Evolutionary conservation across 805 yeast genomes (phyloP), one percentile per base, ranked within the genome.

Genomic region (Cyberlindnera saturnus): DNA sequence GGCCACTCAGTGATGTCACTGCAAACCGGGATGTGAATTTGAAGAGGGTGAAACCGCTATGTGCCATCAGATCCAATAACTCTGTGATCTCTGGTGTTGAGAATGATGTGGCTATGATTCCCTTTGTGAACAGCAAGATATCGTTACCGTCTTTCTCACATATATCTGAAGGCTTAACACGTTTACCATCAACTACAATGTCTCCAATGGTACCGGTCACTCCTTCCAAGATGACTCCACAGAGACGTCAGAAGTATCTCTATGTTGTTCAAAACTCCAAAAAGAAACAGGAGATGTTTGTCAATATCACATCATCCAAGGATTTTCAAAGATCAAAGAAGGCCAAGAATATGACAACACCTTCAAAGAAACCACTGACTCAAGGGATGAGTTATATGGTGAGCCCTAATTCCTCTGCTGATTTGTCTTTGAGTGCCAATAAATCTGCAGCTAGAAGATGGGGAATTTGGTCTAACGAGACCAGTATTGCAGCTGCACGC

Each of bases 381-480:
- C 11, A 23, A 23, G 28, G 28, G 11, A 23, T 23, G 28, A 23
- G 11, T 23, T 23, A 23, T 23, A 9, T 10, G 11, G 11, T 23
- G 3, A 23, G 28, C 28, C 28, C 28, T 23, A 13, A 23, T 23
- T 23, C 11, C 3, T 23, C 28, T 8, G 9, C 11, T 23, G 28
- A 23, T 23, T 10, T 23, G 28, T 9, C 28, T 23, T 23, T 6
- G 28, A 23, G 28, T 23, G 28, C 11, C 11, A 8, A 23, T 23
- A 23, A 23, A 23, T 23, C 11, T 8, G 28, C 38, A 16, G 26
- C 13, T n/a, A 47, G 46, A 39, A 38, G 46, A 19, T 42, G 33
- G 33, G 36, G 41, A 36, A 18, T 49, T 2, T 49, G 52, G 52
- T 36, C 43, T 10, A 43, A 49, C 17, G 52, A 49, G 30, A 46